Evolutionary conservation across 1,139 yeast species (phyloP), one percentile per base, ranked within the genome.

Genomic region (Geotrichum fermentans): DNA sequence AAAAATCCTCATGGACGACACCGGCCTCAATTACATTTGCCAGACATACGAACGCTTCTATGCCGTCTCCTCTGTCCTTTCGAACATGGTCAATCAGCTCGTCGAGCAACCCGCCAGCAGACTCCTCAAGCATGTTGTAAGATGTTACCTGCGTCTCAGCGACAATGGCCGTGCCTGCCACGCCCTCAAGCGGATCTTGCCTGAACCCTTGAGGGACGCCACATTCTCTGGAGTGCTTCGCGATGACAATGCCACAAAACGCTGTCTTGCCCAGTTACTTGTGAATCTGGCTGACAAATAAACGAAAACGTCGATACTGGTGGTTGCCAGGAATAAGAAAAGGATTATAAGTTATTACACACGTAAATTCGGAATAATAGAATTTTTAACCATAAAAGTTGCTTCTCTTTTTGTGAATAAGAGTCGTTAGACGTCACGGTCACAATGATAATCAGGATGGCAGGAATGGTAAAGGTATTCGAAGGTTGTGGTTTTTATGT

Each of bases 41-140:
- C 95, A 95, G 52, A 90, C 97, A 0, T 87, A 83, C 64, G 97
- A 92, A 67, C 76, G 98, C 59, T 92, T 92, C 65, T 89, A 84
- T 55, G 96, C 98, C 2, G 97, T 92, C 28, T 87, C 95, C 1
- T 83, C 86, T 40, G 98, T 92, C 1, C 74, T 92, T 54, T 79
- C 87, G 30, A 79, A 81, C 56, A 94, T 92, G 96, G 92, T 92
- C 43, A 88, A 83, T 44, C 97, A 90, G 64, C 71, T 92, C 55
- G 79, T 79, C 3, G 75, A 75, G 40, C 75, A 78, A n/a, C 38
- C 38, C 24, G 38, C 38, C 4, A n/a, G 20, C 4, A 14, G 98
- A 58, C 73, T 92, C 50, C 74, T 92, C 56, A 90, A 92, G 65
- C 98, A 92, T 64, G 95, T 92, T 41, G 95, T 92, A 21, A 78